Conservation (phyloP, 306 rosid genomes). For the Pterocarpus macrocarpus region DNA sequence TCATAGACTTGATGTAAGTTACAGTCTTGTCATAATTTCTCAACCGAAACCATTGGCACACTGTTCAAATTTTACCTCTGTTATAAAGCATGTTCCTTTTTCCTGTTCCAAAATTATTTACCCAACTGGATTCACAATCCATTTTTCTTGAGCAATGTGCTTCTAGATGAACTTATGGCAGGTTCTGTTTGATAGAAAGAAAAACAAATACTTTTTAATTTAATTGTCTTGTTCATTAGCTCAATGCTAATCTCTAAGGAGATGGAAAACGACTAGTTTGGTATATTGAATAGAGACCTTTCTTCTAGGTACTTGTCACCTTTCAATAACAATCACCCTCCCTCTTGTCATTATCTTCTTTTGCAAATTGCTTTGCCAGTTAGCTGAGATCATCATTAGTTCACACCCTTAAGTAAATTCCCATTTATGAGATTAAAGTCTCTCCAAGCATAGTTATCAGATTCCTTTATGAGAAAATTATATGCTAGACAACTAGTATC, state of each 20-base stretch:
- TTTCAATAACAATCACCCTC: constrained; percentile 14
- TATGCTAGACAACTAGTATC: not conserved
- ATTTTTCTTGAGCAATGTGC: not conserved
- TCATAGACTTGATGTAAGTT: constrained; percentile 72
- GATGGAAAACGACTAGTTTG: constrained; percentile 24
- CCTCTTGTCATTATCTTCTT: constrained; percentile 30
- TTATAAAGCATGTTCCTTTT: constrained; percentile 3
- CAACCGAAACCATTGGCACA: constrained; percentile 18
- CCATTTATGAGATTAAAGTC: too few relatives aligned
- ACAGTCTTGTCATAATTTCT: not conserved
- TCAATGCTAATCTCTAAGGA: constrained; percentile 15
- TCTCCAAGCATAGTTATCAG: not conserved
- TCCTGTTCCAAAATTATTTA: not conserved
- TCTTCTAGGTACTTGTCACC: constrained; percentile 4
- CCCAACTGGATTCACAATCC: not conserved
- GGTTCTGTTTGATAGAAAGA: constrained; percentile 16
- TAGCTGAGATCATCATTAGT: too few relatives aligned
- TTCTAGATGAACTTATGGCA: not conserved
- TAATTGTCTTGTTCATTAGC: not conserved
- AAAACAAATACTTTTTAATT: not conserved
- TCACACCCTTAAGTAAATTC: too few relatives aligned
- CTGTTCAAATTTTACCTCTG: not conserved
- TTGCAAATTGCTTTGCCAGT: constrained; percentile 11
- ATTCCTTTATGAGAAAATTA: not conserved
- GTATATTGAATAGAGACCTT: constrained; percentile 11